These are phyloP conservation scores for Hymenoscyphus albidus DNA, from an alignment of 2,329 filamentous ascomycete species.

Conservation along the genomic window DNA sequence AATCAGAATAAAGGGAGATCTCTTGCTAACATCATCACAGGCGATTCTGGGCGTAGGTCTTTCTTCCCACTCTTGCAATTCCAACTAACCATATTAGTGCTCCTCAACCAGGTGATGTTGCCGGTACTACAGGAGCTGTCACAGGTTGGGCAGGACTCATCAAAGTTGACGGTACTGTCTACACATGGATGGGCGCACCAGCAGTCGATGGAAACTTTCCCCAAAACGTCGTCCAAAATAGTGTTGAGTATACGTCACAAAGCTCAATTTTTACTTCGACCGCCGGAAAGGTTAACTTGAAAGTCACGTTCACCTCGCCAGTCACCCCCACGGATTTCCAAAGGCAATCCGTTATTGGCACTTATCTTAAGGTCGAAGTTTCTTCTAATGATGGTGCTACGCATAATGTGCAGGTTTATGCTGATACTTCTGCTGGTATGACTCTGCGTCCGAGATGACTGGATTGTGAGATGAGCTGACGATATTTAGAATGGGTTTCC, in stretches of 20 bases:
- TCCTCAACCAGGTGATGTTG: conserved; percentile 27
- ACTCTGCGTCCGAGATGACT: not conserved
- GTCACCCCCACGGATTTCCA: conserved; percentile 64
- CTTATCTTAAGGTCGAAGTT: conserved; percentile 64
- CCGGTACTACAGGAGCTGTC: conserved; percentile 44
- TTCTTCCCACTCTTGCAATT: not conserved
- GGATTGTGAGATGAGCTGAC: conserved; percentile 3
- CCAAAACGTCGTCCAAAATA: conserved; percentile 54
- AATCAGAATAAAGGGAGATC: not conserved
- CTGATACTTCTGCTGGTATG: conserved; percentile 66
- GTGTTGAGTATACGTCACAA: conserved; percentile 68
- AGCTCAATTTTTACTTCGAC: conserved; percentile 66
- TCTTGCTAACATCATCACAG: conserved; percentile 22
- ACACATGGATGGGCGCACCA: conserved; percentile 65
- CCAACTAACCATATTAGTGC: conserved; percentile 16
- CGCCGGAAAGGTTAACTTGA: conserved; percentile 57
- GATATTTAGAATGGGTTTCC: conserved; percentile 64
- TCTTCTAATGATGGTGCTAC: conserved; percentile 55
- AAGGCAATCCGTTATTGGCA: conserved; percentile 66
- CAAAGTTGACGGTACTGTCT: conserved; percentile 59
- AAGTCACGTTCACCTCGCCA: conserved; percentile 67
- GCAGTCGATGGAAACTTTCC: conserved; percentile 38
- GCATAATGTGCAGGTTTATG: conserved; percentile 67
- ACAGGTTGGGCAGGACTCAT: conserved; percentile 69
- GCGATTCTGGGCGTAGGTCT: conserved; percentile 31